Conservation (phyloP, 176 grass and related monocot genomes). For the Puccinellia tenuiflora region DNA sequence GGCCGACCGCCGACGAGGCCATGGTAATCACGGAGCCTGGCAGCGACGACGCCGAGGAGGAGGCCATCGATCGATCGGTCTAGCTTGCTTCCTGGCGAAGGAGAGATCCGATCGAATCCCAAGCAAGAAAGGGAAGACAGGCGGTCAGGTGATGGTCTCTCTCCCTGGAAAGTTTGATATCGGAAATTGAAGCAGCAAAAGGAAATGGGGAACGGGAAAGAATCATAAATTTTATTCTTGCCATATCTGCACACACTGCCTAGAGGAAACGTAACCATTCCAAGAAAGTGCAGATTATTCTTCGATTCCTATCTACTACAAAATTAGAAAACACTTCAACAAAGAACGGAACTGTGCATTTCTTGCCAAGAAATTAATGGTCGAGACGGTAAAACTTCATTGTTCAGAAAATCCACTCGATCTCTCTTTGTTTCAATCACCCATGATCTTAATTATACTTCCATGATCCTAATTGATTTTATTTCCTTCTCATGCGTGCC, state of each 20-base stretch:
- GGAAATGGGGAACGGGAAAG: conserved; percentile 12
- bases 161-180: neutral
- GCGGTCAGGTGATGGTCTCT: conserved; percentile 2
- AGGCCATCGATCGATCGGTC: conserved; percentile 42
- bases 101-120: conserved; percentile 24
- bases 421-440: no score
- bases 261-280: neutral
- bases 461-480: conserved; percentile 4
- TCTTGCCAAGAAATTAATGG: neutral
- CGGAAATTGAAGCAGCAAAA: neutral
- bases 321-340: neutral
- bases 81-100: neutral
- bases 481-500: neutral
- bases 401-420: no score
- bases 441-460: no score
- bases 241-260: conserved; percentile 20
- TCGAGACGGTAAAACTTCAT: neutral
- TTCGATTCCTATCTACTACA: neutral
- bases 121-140: neutral
- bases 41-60: conserved; percentile 46
- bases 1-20: conserved; percentile 28
- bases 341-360: neutral
- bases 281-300: conserved; percentile 4
- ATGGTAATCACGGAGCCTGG: conserved; percentile 40
- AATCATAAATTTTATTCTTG: conserved; percentile 2